A percentile compares a stretch with the other conserved stretches of the same genome.
These are phyloP conservation scores for Straminergon stramineum DNA, from an alignment of 225 moss, liverwort and hornwort species.

Conservation along the genomic window DNA sequence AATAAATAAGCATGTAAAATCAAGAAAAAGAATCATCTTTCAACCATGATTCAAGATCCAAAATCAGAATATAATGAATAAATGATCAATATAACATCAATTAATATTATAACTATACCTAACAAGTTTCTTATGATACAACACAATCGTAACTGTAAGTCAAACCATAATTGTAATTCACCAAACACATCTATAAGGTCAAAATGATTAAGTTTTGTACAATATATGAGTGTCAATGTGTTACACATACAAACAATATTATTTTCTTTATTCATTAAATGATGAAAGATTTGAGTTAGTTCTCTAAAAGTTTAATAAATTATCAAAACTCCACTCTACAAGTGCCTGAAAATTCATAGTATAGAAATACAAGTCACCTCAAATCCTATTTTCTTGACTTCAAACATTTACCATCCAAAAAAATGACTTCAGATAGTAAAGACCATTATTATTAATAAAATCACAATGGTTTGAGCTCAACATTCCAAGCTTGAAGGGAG, in stretches of 20 bases:
- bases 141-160: background rate
- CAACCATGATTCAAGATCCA: background rate
- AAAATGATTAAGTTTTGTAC: background rate
- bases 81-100: too few relatives aligned
- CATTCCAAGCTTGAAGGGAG: fast-evolving
- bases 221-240: background rate
- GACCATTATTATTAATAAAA: background rate
- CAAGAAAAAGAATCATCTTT: too few relatives aligned
- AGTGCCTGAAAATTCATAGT: background rate
- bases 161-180: background rate
- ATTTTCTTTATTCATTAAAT: too few relatives aligned
- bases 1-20: background rate
- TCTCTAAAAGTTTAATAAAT: background rate
- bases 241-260: too few relatives aligned
- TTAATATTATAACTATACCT: background rate
- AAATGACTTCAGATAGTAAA: background rate
- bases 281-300: too few relatives aligned
- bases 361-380: background rate
- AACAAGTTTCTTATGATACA: background rate
- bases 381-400: background rate
- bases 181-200: background rate
- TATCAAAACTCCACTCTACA: background rate
- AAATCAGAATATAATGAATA: background rate
- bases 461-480: background rate
- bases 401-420: too few relatives aligned